phyloP scores from a whole-genome alignment of 2,329 filamentous ascomycete genomes.

The Fulvia fulva region DNA sequence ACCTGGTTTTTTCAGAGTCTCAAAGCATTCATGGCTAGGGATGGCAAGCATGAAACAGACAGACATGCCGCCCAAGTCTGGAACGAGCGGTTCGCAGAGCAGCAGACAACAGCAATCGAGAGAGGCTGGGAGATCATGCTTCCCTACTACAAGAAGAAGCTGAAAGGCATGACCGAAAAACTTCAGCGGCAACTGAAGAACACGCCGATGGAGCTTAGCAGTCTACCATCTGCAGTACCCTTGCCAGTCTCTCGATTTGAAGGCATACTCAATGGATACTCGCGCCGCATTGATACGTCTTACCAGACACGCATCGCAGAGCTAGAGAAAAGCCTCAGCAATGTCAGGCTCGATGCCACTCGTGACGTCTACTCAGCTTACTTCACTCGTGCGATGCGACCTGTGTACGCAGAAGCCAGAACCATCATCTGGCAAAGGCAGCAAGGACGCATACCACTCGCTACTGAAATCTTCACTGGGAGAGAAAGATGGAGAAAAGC shows the following conservation, averaged over 20 bases:
- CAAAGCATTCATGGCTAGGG: constrained; percentile 21
- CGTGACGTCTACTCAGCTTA: constrained; percentile 14
- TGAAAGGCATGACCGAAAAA: background rate
- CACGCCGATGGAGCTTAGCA: background rate
- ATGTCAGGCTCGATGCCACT: constrained; percentile 14
- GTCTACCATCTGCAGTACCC: background rate
- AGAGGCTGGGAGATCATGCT: background rate
- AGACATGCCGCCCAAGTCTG: constrained; percentile 12
- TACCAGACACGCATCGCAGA: background rate
- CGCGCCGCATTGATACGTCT: constrained; percentile 4
- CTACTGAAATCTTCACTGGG: background rate
- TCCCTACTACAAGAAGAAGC: background rate
- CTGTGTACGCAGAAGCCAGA: constrained; percentile 20
- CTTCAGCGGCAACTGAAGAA: background rate
- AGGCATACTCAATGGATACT: background rate
- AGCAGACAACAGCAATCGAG: background rate
- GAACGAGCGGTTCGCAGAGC: constrained; percentile 22
- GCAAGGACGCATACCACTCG: background rate
- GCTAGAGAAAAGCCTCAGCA: constrained; percentile 9
- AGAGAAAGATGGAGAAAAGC: background rate
- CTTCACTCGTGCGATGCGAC: constrained; percentile 16
- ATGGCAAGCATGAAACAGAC: constrained; percentile 17
- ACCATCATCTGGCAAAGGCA: constrained; percentile 5
- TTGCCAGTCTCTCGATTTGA: background rate
- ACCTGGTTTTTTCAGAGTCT: constrained; percentile 8